A percentile compares a stretch with the other conserved stretches of the same genome.
Conservation (phyloP, 2,329 filamentous ascomycete genomes). For the Ophiostoma sp. region DNA sequence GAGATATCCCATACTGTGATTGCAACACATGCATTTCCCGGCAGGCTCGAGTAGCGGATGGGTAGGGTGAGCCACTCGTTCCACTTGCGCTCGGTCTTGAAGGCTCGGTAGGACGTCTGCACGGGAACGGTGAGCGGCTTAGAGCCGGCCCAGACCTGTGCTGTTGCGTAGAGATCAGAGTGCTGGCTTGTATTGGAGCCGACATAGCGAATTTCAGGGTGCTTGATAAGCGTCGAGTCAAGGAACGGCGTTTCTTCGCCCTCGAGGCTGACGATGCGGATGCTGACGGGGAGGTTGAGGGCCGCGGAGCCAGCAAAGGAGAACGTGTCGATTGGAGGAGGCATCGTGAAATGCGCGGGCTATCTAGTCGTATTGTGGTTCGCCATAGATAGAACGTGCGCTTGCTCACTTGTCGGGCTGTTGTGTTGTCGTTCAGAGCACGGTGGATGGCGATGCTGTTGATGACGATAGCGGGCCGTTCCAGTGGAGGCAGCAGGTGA, state of each 20-base stretch:
- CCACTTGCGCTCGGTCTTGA: conserved; percentile 73
- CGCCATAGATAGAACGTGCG: background rate
- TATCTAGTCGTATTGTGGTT: background rate
- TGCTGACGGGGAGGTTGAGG: conserved; percentile 65
- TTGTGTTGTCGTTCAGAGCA: background rate
- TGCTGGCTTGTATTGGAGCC: conserved; percentile 72
- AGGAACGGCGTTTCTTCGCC: conserved; percentile 69
- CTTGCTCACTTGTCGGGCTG: background rate
- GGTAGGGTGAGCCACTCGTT: conserved; percentile 94
- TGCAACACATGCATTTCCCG: conserved; percentile 74
- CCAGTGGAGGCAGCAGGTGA: conserved; percentile 5
- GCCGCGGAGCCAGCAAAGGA: conserved; percentile 88
- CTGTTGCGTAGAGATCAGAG: conserved; percentile 89
- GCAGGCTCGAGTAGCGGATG: conserved; percentile 75
- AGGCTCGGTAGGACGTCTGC: conserved; percentile 88
- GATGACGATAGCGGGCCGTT: conserved; percentile 9
- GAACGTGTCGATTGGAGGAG: conserved; percentile 73
- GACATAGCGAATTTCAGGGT: conserved; percentile 75
- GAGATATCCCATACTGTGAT: conserved; percentile 95
- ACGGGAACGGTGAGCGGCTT: conserved; percentile 89
- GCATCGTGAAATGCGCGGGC: background rate
- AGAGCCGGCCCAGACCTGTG: conserved; percentile 90
- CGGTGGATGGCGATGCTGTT: background rate
- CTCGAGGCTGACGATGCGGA: conserved; percentile 68
- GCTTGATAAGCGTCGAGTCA: conserved; percentile 70